Evolutionary conservation across 768 basidiomycete species (phyloP).

Genomic region (Cystofilobasidium macerans): DNA sequence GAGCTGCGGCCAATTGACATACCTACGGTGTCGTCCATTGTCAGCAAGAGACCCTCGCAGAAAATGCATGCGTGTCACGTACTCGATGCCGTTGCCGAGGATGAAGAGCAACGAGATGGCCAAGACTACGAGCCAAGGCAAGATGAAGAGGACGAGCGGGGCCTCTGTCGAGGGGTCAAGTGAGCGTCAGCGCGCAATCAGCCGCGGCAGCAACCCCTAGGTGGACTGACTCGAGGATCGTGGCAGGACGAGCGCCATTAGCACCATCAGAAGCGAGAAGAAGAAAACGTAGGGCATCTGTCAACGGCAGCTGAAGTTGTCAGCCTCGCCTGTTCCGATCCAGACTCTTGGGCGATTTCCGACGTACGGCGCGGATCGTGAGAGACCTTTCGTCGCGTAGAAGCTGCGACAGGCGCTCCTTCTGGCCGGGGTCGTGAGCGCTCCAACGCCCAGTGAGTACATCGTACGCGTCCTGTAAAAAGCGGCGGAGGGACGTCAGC

Average conservation of each 20-base stretch:
- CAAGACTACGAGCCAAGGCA: constrained; percentile 61
- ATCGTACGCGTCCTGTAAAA: constrained; percentile 77
- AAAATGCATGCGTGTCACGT: background rate
- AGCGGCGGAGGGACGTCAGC: too few relatives aligned
- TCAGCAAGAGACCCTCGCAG: background rate
- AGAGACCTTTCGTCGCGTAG: constrained; percentile 71
- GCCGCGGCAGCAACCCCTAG: background rate
- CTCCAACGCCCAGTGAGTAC: constrained; percentile 84
- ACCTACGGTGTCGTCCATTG: constrained; percentile 48
- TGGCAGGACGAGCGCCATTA: constrained; percentile 73
- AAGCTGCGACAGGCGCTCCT: constrained; percentile 53
- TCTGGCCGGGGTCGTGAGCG: constrained; percentile 44
- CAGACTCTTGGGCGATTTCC: background rate
- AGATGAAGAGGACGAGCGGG: constrained; percentile 67
- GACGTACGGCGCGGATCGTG: constrained; percentile 65
- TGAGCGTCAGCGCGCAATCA: background rate
- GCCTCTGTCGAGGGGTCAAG: constrained; percentile 52
- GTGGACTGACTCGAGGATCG: constrained; percentile 63
- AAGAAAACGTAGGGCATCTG: constrained; percentile 70
- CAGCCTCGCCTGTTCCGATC: constrained; percentile 10
- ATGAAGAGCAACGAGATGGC: constrained; percentile 58
- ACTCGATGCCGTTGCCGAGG: constrained; percentile 37
- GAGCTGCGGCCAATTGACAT: constrained; percentile 87
- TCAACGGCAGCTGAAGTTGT: constrained; percentile 2
- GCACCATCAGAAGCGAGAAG: constrained; percentile 29